These are phyloP conservation scores for Suillus ampliporus DNA, from an alignment of 768 basidiomycete genomes.

Conservation along the genomic window DNA sequence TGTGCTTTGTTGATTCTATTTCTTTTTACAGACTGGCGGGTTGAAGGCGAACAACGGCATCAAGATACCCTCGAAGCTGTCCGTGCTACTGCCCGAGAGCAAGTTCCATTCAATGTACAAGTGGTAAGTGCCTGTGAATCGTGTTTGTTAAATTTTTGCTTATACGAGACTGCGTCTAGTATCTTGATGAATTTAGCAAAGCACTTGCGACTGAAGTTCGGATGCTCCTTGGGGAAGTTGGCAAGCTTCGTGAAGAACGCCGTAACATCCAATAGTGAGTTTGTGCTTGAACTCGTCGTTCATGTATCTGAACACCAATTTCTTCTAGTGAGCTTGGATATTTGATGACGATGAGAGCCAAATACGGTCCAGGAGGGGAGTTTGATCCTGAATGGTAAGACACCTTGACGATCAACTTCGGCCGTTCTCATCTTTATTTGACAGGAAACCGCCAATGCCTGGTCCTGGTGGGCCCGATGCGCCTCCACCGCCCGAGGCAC, in stretches of 20 bases:
- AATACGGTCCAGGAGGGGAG: conserved; percentile 85
- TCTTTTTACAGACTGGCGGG: conserved; percentile 62
- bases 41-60: conserved; percentile 68
- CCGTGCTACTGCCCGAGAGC: conserved; percentile 71
- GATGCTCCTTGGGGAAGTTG: conserved; percentile 83
- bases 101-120: conserved; percentile 85
- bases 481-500: conserved; percentile 49
- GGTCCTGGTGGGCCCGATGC: conserved; percentile 47
- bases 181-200: conserved; percentile 88
- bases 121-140: conserved; percentile 53
- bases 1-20: neutral
- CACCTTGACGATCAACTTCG: conserved; percentile 4
- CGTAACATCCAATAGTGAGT: conserved; percentile 80
- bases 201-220: conserved; percentile 84
- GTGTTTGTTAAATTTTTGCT: conserved; percentile 10
- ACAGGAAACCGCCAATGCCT: conserved; percentile 51
- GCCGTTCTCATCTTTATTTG: conserved; percentile 9
- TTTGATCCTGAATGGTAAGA: conserved; percentile 82
- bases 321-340: conserved; percentile 71
- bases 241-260: conserved; percentile 80
- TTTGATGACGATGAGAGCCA: conserved; percentile 70
- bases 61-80: conserved; percentile 71
- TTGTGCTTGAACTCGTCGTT: neutral
- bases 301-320: neutral
- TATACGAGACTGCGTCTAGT: conserved; percentile 46